These are phyloP conservation scores for Aspergillus calidoustus DNA, from an alignment of 2,329 filamentous ascomycete species.

Conservation along the genomic window DNA sequence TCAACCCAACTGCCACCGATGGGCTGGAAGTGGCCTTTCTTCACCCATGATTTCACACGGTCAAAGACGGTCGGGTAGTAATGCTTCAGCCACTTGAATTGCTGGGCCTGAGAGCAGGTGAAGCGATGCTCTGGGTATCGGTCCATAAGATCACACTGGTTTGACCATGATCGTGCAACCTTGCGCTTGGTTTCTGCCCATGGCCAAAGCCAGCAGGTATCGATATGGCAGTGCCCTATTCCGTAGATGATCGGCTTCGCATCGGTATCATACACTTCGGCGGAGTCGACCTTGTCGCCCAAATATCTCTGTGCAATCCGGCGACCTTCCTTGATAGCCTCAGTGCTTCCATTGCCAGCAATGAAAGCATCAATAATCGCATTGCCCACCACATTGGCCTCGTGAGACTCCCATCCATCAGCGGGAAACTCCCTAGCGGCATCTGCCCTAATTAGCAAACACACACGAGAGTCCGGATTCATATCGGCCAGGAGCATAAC, in stretches of 20 bases:
- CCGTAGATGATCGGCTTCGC: constrained; percentile 79
- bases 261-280: constrained; percentile 79
- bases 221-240: constrained; percentile 96
- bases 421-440: constrained; percentile 88
- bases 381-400: constrained; percentile 81
- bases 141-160: constrained; percentile 94
- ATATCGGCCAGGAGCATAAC: constrained; percentile 22
- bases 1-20: constrained; percentile 99
- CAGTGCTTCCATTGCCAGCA: constrained; percentile 70
- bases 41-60: constrained; percentile 88
- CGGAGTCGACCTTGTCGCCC: constrained; percentile 78
- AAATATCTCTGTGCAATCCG: constrained; percentile 83
- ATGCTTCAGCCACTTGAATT: constrained; percentile 96
- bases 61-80: constrained; percentile 88
- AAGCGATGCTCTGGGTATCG: constrained; percentile 93
- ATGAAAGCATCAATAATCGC: constrained; percentile 90
- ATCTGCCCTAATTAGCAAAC: constrained; percentile 54
- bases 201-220: constrained; percentile 98
- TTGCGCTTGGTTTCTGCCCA: constrained; percentile 98
- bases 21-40: constrained; percentile 87
- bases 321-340: constrained; percentile 77
- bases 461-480: background rate
- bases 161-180: constrained; percentile 93
- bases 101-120: constrained; percentile 90
- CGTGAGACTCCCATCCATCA: constrained; percentile 86